phyloP scores from a whole-genome alignment of 148 eudicot genomes.

The Nyssa sinensis region DNA sequence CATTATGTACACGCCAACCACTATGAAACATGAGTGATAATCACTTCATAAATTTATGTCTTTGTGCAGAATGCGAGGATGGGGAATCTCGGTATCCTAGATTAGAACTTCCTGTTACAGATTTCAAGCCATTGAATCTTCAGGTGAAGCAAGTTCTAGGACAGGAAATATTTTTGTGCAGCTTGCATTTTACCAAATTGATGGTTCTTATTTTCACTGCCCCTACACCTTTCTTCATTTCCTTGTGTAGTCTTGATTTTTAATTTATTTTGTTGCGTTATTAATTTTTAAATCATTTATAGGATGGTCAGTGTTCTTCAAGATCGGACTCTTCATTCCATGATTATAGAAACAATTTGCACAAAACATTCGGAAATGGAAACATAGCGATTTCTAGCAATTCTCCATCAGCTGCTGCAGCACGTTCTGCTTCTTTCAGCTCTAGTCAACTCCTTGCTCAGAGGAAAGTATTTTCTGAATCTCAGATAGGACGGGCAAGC shows the following conservation, averaged over 20 bases:
- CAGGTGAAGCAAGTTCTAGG: conserved; percentile 42
- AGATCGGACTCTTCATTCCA: conserved; percentile 7
- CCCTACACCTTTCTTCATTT: background rate
- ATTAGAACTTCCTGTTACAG: conserved; percentile 74
- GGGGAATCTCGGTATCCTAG: conserved; percentile 61
- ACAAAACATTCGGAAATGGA: conserved; percentile 29
- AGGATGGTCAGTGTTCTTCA: conserved; percentile 39
- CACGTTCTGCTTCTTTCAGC: conserved; percentile 33
- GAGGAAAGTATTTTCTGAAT: conserved; percentile 66
- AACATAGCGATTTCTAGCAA: conserved; percentile 22
- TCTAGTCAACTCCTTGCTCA: conserved; percentile 49
- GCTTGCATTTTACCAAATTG: background rate
- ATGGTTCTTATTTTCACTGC: conserved; percentile 1
- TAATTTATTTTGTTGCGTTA: background rate
- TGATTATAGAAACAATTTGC: conserved; percentile 15
- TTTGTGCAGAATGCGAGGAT: conserved; percentile 50
- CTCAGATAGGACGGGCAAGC: conserved; percentile 68
- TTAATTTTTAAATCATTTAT: conserved; percentile 18
- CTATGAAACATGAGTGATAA: background rate
- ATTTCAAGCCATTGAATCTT: conserved; percentile 44
- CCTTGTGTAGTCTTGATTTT: background rate
- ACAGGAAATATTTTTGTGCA: background rate
- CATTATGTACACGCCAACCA: background rate
- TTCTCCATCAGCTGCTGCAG: conserved; percentile 21
- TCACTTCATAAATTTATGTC: conserved; percentile 6